phyloP scores from a whole-genome alignment of 2,329 filamentous ascomycete species.

The Aureobasidium pullulans region DNA sequence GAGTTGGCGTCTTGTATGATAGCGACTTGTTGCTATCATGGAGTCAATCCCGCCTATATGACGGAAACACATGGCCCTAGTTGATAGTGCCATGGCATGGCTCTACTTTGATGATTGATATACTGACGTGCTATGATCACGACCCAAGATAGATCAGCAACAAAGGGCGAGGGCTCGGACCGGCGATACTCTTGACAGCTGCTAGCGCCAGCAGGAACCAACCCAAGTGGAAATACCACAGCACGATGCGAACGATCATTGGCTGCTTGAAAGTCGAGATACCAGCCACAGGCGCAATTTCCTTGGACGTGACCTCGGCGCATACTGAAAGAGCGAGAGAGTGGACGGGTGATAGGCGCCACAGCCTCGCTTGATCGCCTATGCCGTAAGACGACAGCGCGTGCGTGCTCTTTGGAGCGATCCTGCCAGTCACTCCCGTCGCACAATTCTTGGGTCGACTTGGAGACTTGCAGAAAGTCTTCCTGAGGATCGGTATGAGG shows the following conservation, averaged over 20 bases:
- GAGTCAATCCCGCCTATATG: background rate
- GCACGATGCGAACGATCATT: background rate
- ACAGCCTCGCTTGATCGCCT: slow-evolving; percentile 9
- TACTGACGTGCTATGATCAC: background rate
- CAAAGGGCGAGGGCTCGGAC: background rate
- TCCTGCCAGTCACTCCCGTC: slow-evolving; percentile 2
- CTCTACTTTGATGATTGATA: background rate
- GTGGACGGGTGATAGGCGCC: background rate
- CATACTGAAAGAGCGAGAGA: background rate
- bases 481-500: background rate
- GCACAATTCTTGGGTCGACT: slow-evolving; percentile 1
- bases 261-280: background rate
- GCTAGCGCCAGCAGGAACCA: slow-evolving; percentile 9
- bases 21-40: background rate
- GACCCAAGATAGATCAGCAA: background rate
- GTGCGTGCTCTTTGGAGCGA: background rate
- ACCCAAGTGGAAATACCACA: slow-evolving; percentile 3
- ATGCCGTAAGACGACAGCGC: slow-evolving; percentile 12
- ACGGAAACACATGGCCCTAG: background rate
- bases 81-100: background rate
- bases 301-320: background rate
- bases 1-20: background rate
- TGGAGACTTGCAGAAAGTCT: background rate
- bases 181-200: slow-evolving; percentile 2
- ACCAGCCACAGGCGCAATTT: slow-evolving; percentile 8